Evolutionary conservation across 2,329 filamentous ascomycete genomes (phyloP).

Genomic region (Ophiostoma sp.): DNA sequence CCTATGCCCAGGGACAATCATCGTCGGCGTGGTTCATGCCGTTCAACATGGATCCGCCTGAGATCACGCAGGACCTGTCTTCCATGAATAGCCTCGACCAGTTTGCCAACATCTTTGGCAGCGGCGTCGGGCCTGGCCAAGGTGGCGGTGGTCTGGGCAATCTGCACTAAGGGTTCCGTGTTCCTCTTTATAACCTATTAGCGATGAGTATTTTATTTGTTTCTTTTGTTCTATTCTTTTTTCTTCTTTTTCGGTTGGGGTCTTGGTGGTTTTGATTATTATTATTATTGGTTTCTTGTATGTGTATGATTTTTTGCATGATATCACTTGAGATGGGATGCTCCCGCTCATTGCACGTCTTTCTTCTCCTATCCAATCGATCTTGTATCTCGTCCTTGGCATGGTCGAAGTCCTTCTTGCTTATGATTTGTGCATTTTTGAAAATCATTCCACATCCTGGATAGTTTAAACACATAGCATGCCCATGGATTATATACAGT

Average conservation of each 20-base stretch:
- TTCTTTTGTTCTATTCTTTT: neutral
- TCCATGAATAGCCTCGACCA: constrained; percentile 43
- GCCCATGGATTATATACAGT: too few species aligned
- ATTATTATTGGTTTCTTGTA: neutral
- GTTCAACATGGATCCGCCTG: constrained; percentile 80
- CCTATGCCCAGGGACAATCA: constrained; percentile 43
- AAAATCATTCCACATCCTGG: neutral
- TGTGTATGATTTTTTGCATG: neutral
- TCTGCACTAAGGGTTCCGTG: neutral
- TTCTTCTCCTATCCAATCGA: neutral
- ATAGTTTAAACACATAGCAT: too few species aligned
- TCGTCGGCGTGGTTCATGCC: constrained; percentile 84
- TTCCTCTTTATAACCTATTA: neutral
- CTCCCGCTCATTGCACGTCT: neutral
- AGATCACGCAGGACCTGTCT: constrained; percentile 47
- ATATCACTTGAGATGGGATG: neutral
- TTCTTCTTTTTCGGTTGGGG: neutral
- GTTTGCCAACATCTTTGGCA: constrained; percentile 47
- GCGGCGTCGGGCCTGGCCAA: neutral
- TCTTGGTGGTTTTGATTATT: neutral
- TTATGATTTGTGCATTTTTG: neutral
- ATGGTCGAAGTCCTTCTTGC: neutral
- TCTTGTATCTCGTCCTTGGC: neutral
- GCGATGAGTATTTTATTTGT: neutral
- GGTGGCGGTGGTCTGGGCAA: neutral